These are phyloP conservation scores for Glomus cerebriforme DNA, from an alignment of 192 early-diverging fungal genomes.

Conservation along the genomic window DNA sequence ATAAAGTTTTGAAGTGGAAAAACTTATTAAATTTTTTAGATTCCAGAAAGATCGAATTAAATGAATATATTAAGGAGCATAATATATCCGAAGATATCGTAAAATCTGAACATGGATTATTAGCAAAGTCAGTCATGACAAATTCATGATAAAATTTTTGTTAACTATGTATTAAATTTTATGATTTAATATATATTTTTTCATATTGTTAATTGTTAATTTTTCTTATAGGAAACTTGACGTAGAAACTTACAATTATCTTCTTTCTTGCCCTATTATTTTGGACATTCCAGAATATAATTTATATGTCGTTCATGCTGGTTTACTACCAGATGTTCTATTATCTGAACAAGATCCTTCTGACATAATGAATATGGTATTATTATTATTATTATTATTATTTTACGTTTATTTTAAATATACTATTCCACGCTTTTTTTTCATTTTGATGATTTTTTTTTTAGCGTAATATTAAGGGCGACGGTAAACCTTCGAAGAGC, in stretches of 20 bases:
- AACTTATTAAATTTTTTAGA: conserved; percentile 50
- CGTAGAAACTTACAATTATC: conserved; percentile 34
- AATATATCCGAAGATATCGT: conserved; percentile 38
- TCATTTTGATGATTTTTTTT: conserved; percentile 23
- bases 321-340: conserved; percentile 54
- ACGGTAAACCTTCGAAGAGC: conserved; percentile 42
- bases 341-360: conserved; percentile 57
- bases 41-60: background rate
- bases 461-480: conserved; percentile 48
- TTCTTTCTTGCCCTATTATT: conserved; percentile 38
- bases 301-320: conserved; percentile 69
- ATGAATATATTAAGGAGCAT: conserved; percentile 12
- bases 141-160: background rate
- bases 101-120: conserved; percentile 33
- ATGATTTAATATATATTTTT: background rate
- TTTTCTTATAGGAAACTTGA: conserved; percentile 18
- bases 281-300: conserved; percentile 44
- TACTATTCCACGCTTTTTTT: conserved; percentile 32
- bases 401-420: too few species aligned
- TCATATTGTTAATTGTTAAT: background rate
- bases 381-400: background rate
- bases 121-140: conserved; percentile 38
- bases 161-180: background rate
- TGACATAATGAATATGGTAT: conserved; percentile 61
- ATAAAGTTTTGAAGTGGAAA: conserved; percentile 63